These are phyloP conservation scores for Lotus japonicus DNA, from an alignment of 306 rosid genomes.

Conservation along the genomic window DNA sequence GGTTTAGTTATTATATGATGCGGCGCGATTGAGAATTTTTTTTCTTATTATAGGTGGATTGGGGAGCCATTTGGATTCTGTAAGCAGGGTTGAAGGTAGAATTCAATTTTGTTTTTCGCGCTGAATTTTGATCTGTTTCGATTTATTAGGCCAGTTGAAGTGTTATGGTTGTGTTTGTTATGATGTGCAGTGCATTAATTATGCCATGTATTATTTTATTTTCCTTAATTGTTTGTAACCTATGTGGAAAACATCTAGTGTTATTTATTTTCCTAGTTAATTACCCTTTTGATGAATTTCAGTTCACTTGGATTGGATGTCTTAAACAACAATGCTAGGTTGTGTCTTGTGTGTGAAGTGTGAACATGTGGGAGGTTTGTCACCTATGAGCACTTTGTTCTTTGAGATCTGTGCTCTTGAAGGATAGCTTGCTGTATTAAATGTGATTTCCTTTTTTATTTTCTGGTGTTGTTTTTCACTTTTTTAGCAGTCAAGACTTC, in stretches of 20 bases:
- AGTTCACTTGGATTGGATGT: neutral
- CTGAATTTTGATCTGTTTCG: conserved; percentile 7
- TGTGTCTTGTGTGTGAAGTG: neutral
- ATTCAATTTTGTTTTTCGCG: neutral
- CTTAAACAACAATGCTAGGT: neutral
- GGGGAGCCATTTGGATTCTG: conserved; percentile 25
- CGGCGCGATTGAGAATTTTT: neutral
- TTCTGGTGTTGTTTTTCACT: neutral
- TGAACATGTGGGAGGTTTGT: neutral
- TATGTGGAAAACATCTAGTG: neutral
- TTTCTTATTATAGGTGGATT: conserved; percentile 40
- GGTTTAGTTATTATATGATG: neutral
- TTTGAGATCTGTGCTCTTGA: neutral
- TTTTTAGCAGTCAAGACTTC: too few species aligned
- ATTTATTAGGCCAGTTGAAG: neutral
- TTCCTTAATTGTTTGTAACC: neutral
- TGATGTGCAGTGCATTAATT: neutral
- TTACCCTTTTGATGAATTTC: neutral
- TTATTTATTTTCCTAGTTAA: neutral
- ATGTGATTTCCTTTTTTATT: neutral
- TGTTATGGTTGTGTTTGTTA: neutral
- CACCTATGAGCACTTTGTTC: neutral
- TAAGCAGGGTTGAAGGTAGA: conserved; percentile 62
- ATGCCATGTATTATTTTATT: neutral
- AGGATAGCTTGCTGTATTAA: neutral